These are phyloP conservation scores for Epichloe bromicola DNA, from an alignment of 2,329 filamentous ascomycete genomes.

Conservation along the genomic window DNA sequence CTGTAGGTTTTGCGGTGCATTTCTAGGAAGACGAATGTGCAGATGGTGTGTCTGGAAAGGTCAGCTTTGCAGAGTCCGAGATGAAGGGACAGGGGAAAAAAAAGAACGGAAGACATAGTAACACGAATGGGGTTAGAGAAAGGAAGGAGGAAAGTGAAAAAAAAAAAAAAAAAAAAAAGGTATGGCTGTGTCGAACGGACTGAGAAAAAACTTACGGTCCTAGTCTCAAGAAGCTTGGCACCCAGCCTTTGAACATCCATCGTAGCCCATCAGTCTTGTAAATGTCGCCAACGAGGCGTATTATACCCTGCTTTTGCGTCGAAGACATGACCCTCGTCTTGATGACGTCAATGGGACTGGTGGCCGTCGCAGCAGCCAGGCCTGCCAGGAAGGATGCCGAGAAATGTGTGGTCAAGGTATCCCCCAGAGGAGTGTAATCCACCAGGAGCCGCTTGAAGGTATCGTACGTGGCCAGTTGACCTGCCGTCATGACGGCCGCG, in stretches of 20 bases:
- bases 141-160: not conserved
- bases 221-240: slow-evolving; percentile 57
- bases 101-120: not conserved
- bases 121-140: no score
- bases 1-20: slow-evolving; percentile 71
- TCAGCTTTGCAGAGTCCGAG: no score
- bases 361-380: slow-evolving; percentile 73
- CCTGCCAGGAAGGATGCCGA: slow-evolving; percentile 65
- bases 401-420: slow-evolving; percentile 68
- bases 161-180: not conserved
- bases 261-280: slow-evolving; percentile 56
- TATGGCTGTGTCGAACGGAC: not conserved
- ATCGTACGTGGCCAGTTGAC: slow-evolving; percentile 76
- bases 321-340: slow-evolving; percentile 81
- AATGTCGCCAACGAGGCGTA: slow-evolving; percentile 50
- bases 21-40: slow-evolving; percentile 77
- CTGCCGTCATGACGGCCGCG: slow-evolving; percentile 78
- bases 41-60: slow-evolving; percentile 56
- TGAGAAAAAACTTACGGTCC: slow-evolving; percentile 39
- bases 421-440: slow-evolving; percentile 48
- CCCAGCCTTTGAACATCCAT: slow-evolving; percentile 88
- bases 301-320: slow-evolving; percentile 34
- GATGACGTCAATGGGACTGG: slow-evolving; percentile 76
- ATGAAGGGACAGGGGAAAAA: not conserved
- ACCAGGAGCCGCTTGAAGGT: slow-evolving; percentile 62